These are phyloP conservation scores for Phlebiopsis flavidoalba DNA, from an alignment of 768 basidiomycete species.

Conservation along the genomic window DNA sequence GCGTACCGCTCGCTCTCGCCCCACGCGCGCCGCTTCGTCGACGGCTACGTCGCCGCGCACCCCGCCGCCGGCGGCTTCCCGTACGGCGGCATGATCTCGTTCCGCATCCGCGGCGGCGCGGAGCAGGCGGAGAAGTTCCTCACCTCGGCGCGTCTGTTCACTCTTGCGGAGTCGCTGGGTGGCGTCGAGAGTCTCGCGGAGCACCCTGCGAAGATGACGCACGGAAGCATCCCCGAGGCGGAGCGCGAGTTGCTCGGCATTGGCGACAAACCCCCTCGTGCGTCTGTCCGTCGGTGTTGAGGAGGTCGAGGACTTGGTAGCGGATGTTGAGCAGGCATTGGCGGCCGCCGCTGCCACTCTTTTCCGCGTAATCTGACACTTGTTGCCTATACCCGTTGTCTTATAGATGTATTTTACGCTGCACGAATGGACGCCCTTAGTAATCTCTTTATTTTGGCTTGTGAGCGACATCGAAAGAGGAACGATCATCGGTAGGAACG, in stretches of 20 bases:
- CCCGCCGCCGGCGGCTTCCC: constrained; percentile 60
- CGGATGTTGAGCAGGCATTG: constrained; percentile 66
- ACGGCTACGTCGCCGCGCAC: constrained; percentile 25
- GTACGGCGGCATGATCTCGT: constrained; percentile 86
- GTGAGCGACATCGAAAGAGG: no score
- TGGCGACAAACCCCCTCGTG: constrained; percentile 65
- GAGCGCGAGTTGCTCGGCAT: constrained; percentile 74
- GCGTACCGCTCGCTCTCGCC: constrained; percentile 61
- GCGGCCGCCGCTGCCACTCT: constrained; percentile 29
- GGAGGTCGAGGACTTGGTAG: constrained; percentile 76
- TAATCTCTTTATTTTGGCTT: neutral
- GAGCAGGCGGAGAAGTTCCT: constrained; percentile 64
- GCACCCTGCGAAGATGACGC: constrained; percentile 86
- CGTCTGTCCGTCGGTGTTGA: constrained; percentile 87
- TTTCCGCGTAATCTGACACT: neutral
- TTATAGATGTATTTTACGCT: neutral
- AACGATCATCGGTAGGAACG: no score
- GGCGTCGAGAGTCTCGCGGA: constrained; percentile 92
- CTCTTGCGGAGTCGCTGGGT: constrained; percentile 84
- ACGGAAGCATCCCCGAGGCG: constrained; percentile 64
- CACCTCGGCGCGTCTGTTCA: constrained; percentile 58
- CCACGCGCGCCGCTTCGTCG: constrained; percentile 65
- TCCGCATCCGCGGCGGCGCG: constrained; percentile 50
- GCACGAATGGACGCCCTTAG: neutral
- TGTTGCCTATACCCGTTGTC: neutral